Conservation (phyloP, 306 rosid genomes). For the Acacia crassicarpa region DNA sequence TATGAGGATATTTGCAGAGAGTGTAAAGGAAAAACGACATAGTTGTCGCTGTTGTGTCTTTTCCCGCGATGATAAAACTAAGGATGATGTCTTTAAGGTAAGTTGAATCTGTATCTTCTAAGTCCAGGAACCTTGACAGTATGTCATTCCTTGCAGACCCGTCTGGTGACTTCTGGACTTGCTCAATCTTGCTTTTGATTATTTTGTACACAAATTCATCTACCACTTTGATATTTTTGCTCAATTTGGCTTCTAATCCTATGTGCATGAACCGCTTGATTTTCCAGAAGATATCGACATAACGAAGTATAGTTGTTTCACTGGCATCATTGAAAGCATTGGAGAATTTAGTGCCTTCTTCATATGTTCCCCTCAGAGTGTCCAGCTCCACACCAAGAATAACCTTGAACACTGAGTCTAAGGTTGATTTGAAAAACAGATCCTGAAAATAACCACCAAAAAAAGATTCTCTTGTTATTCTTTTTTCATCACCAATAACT, state of each 20-base stretch:
- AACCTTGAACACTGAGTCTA: conserved; percentile 22
- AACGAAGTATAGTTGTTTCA: conserved; percentile 25
- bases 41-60: conserved; percentile 55
- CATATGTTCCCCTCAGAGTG: conserved; percentile 13
- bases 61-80: conserved; percentile 55
- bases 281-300: conserved; percentile 48
- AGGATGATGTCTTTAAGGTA: conserved; percentile 51
- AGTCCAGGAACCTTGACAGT: conserved; percentile 54
- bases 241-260: conserved; percentile 45
- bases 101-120: conserved; percentile 41
- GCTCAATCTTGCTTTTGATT: conserved; percentile 19
- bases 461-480: background rate
- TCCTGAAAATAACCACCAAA: conserved; percentile 26
- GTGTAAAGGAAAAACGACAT: conserved; percentile 56
- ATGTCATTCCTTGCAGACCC: conserved; percentile 39
- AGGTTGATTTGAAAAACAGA: conserved; percentile 22
- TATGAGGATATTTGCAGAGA: conserved; percentile 54
- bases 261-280: conserved; percentile 42
- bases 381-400: conserved; percentile 25
- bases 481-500: background rate
- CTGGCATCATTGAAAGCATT: conserved; percentile 19
- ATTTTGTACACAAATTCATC: conserved; percentile 30
- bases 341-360: conserved; percentile 26
- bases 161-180: conserved; percentile 26
- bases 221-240: conserved; percentile 30